phyloP scores from a whole-genome alignment of 345 rosid species.

The Citrus reticulata region DNA sequence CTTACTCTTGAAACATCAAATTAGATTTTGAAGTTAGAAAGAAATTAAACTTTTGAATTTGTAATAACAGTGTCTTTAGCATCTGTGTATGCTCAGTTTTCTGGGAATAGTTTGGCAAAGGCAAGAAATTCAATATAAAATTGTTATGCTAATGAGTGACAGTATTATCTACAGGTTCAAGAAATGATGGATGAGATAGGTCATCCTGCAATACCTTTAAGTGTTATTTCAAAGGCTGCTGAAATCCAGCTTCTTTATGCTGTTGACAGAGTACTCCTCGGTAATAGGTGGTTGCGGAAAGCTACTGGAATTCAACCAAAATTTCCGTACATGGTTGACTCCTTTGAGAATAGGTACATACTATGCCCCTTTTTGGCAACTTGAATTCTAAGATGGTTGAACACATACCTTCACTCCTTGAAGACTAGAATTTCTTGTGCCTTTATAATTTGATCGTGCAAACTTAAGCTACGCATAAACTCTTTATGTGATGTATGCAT shows the following conservation, averaged over 20 bases:
- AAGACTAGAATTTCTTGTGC: not conserved
- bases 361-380: not conserved
- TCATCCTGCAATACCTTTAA: conserved; percentile 74
- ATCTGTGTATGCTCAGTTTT: not conserved
- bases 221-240: conserved; percentile 93
- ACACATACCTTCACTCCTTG: conserved; percentile 9
- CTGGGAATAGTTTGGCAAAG: not conserved
- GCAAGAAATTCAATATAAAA: not conserved
- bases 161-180: conserved; percentile 59
- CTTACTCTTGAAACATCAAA: not conserved
- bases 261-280: conserved; percentile 74
- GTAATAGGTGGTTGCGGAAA: conserved; percentile 92
- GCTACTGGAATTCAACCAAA: conserved; percentile 92
- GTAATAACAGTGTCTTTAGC: not conserved
- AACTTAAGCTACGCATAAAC: not conserved
- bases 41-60: not conserved
- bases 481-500: not conserved
- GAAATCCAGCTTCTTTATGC: conserved; percentile 82
- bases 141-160: not conserved
- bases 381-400: not conserved
- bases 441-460: not conserved
- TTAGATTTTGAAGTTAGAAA: not conserved
- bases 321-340: conserved; percentile 86
- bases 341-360: conserved; percentile 83
- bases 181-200: conserved; percentile 92